Evolutionary conservation across 2,329 filamentous ascomycete genomes (phyloP).

Genomic region (Ceratocystis alfenasii): DNA sequence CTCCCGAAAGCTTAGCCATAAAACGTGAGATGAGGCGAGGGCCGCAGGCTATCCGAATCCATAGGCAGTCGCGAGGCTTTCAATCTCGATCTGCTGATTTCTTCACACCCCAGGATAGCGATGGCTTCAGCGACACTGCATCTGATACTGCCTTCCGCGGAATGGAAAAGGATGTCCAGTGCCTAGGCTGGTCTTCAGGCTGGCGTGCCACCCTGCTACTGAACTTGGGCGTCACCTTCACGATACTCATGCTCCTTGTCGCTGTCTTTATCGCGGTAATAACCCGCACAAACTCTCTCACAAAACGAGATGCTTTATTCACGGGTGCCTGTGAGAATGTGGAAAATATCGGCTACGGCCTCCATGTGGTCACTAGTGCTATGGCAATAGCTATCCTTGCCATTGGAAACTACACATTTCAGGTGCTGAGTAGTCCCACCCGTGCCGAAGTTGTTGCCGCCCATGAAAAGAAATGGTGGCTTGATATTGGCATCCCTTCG

Average conservation of each 20-base stretch:
- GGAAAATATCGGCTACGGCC: constrained; percentile 31
- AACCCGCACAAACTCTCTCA: constrained; percentile 29
- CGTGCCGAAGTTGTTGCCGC: constrained; percentile 37
- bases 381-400: constrained; percentile 35
- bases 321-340: constrained; percentile 32
- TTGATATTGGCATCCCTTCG: constrained; percentile 44
- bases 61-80: constrained; percentile 23
- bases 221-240: constrained; percentile 26
- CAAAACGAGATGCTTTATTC: constrained; percentile 32
- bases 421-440: constrained; percentile 44
- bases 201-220: constrained; percentile 40
- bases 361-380: constrained; percentile 37
- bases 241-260: constrained; percentile 25
- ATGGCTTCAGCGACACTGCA: constrained; percentile 5
- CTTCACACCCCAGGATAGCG: constrained; percentile 24
- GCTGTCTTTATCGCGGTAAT: constrained; percentile 33
- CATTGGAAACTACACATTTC: constrained; percentile 42
- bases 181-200: constrained; percentile 30
- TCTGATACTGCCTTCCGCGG: constrained; percentile 8
- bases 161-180: constrained; percentile 18
- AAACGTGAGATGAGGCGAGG: constrained; percentile 31
- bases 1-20: constrained; percentile 40
- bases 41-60: constrained; percentile 17
- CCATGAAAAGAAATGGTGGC: constrained; percentile 36
- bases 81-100: constrained; percentile 31